These are phyloP conservation scores for Dioscorea cayenensis DNA, from an alignment of 116 monocot species.

Conservation along the genomic window DNA sequence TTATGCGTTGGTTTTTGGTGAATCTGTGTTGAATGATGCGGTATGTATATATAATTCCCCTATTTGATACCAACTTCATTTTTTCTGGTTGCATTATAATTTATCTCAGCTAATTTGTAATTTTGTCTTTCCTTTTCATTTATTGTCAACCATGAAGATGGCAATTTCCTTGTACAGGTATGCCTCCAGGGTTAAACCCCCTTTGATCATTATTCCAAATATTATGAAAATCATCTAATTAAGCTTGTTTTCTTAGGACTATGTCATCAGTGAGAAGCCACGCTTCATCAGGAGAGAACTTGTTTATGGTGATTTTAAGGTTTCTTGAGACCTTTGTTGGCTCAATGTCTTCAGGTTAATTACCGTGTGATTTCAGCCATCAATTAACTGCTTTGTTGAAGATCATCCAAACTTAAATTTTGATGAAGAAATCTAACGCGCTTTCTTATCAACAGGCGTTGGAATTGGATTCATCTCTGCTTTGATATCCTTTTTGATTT, in stretches of 20 bases:
- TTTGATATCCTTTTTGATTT: slow-evolving; percentile 85
- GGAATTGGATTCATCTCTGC: slow-evolving; percentile 97
- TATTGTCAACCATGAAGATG: slow-evolving; percentile 55
- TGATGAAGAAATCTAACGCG: not conserved
- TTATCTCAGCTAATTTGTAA: not conserved
- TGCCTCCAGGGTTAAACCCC: slow-evolving; percentile 7
- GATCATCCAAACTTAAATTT: not conserved
- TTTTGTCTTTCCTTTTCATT: slow-evolving; percentile 3
- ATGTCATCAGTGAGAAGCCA: slow-evolving; percentile 89
- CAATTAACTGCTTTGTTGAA: not conserved
- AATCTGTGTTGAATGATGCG: slow-evolving; percentile 98
- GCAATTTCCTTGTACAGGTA: slow-evolving; percentile 99
- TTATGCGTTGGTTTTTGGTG: slow-evolving; percentile 97
- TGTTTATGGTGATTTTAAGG: slow-evolving; percentile 55
- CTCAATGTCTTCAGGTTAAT: slow-evolving; percentile 86
- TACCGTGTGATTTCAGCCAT: not conserved
- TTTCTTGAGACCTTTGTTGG: slow-evolving; percentile 99
- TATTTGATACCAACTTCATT: not conserved
- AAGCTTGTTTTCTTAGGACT: slow-evolving; percentile 40
- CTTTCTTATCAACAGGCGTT: slow-evolving; percentile 53
- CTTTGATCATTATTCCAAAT: too few relatives aligned
- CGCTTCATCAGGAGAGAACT: slow-evolving; percentile 49
- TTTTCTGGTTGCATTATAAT: not conserved
- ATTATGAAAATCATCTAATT: too few relatives aligned
- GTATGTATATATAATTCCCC: slow-evolving; percentile 33